These are phyloP conservation scores for Cenchrus americanus DNA, from an alignment of 176 grass and related monocot species.

Conservation along the genomic window DNA sequence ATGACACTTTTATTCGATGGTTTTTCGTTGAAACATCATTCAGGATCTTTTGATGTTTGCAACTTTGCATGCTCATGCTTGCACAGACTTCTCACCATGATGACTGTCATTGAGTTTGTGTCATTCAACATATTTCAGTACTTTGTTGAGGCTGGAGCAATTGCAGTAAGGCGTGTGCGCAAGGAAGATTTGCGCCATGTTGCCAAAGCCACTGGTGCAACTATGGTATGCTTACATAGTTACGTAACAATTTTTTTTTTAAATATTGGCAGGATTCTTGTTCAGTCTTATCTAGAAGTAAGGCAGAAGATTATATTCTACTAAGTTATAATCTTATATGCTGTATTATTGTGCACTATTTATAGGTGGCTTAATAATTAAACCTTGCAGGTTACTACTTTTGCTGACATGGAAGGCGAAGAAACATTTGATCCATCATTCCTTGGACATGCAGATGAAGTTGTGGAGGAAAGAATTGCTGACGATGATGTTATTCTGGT, in stretches of 20 bases:
- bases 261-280: no score
- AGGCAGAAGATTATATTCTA: background rate
- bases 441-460: conserved; percentile 83
- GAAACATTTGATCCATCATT: conserved; percentile 89
- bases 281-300: background rate
- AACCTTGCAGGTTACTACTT: conserved; percentile 72
- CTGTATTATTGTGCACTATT: background rate
- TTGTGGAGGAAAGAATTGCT: conserved; percentile 82
- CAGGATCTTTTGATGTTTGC: background rate
- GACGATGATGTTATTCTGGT: conserved; percentile 91
- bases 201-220: conserved; percentile 91
- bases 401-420: conserved; percentile 98
- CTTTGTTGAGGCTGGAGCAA: conserved; percentile 88
- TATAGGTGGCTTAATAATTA: background rate
- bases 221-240: conserved; percentile 57
- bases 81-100: background rate
- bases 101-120: conserved; percentile 25
- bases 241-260: conserved; percentile 32
- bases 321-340: conserved; percentile 37
- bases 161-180: conserved; percentile 91
- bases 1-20: background rate
- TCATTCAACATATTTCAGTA: conserved; percentile 57
- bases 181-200: conserved; percentile 93
- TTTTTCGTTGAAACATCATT: background rate
- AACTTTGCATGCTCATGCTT: background rate